phyloP scores from a whole-genome alignment of 768 basidiomycete genomes.

The Tricholoma saponaceum region DNA sequence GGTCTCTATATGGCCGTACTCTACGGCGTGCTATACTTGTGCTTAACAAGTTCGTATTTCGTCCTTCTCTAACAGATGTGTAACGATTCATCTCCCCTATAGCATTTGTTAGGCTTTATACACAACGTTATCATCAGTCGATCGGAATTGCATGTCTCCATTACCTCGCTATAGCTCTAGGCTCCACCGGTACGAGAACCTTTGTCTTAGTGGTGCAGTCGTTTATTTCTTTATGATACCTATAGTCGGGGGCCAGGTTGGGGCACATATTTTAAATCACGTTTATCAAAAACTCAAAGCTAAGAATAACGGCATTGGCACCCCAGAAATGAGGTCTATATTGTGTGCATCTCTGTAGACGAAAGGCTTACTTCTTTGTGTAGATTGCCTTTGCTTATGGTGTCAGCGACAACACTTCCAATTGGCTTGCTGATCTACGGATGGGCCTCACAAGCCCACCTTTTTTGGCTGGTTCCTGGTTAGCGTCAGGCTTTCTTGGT shows the following conservation, averaged over 20 bases:
- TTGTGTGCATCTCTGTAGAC: not conserved
- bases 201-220: conserved; percentile 8
- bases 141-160: conserved; percentile 56
- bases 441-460: conserved; percentile 48
- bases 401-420: conserved; percentile 49
- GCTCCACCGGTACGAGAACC: conserved; percentile 38
- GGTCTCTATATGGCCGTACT: conserved; percentile 56
- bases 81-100: not conserved
- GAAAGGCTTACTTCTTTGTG: not conserved
- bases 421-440: conserved; percentile 60
- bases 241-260: conserved; percentile 32
- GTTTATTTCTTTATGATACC: not conserved
- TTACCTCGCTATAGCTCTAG: conserved; percentile 58
- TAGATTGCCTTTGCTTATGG: conserved; percentile 37
- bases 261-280: conserved; percentile 42
- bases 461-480: conserved; percentile 61
- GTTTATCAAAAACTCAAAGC: conserved; percentile 42
- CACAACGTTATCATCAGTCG: conserved; percentile 40
- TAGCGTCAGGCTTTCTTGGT: conserved; percentile 10
- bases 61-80: conserved; percentile 1
- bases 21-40: conserved; percentile 46
- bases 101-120: conserved; percentile 56
- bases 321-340: conserved; percentile 46
- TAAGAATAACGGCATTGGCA: conserved; percentile 48
- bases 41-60: conserved; percentile 30